Conservation (phyloP, 441 rosid species). For the Mallotus repandus region DNA sequence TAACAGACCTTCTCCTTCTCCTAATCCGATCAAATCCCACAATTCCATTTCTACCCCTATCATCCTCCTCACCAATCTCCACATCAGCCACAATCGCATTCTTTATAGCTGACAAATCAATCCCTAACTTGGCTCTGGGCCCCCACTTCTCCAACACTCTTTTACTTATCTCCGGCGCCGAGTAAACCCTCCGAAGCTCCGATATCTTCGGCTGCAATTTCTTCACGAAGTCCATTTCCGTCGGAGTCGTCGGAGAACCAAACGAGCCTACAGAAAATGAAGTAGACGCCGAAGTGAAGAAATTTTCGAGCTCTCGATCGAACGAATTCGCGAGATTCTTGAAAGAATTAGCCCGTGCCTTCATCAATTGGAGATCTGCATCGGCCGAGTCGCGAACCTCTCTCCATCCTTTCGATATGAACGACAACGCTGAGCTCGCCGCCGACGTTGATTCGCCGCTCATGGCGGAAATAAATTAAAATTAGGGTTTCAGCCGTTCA, state of each 20-base stretch:
- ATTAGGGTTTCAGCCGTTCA: constrained; percentile 14
- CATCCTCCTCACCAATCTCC: constrained; percentile 31
- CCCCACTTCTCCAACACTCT: constrained; percentile 87
- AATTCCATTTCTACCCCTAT: constrained; percentile 36
- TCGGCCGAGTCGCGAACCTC: constrained; percentile 89
- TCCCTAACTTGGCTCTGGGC: constrained; percentile 66
- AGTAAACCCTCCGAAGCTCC: constrained; percentile 88
- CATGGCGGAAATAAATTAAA: constrained; percentile 26
- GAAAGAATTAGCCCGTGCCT: constrained; percentile 77
- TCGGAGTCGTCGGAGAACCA: constrained; percentile 39
- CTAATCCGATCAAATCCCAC: constrained; percentile 48
- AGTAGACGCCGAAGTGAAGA: constrained; percentile 64
- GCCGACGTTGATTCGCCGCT: constrained; percentile 37
- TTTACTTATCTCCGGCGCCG: constrained; percentile 89
- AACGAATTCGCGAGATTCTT: constrained; percentile 78
- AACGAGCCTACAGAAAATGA: constrained; percentile 51
- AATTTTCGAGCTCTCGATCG: constrained; percentile 84
- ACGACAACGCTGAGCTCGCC: constrained; percentile 79
- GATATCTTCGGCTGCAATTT: constrained; percentile 82
- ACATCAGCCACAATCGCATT: constrained; percentile 75
- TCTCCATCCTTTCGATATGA: constrained; percentile 81
- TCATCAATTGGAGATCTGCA: constrained; percentile 84
- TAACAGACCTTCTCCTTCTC: constrained; percentile 49
- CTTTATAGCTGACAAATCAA: constrained; percentile 77
- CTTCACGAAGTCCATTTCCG: constrained; percentile 78